Percentiles rank a stretch among this genome's conserved stretches.
Conservation (phyloP, 2,329 filamentous ascomycete genomes). For the Myrmaecium sp. region DNA sequence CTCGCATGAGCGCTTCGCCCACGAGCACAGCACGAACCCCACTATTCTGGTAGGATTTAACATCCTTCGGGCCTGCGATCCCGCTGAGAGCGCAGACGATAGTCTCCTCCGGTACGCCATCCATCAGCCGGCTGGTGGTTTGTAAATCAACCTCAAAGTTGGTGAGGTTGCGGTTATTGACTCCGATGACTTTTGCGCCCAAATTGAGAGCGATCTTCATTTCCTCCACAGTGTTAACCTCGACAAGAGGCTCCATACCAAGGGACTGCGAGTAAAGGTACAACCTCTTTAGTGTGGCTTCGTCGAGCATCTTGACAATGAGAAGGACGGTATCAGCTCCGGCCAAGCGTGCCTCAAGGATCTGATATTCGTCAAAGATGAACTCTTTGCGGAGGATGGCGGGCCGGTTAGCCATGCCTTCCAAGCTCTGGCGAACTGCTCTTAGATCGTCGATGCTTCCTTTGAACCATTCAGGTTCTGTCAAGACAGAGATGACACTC, state of each 20-base stretch:
- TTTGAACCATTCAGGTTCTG: slow-evolving; percentile 98
- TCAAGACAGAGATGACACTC: slow-evolving; percentile 95
- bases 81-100: slow-evolving; percentile 89
- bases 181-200: slow-evolving; percentile 81
- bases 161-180: slow-evolving; percentile 93
- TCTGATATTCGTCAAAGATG: slow-evolving; percentile 96
- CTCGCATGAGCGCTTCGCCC: slow-evolving; percentile 90
- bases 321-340: slow-evolving; percentile 89
- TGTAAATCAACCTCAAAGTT: slow-evolving; percentile 93
- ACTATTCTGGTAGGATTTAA: slow-evolving; percentile 70
- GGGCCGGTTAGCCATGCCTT: slow-evolving; percentile 80
- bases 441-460: slow-evolving; percentile 88
- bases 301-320: slow-evolving; percentile 94
- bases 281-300: slow-evolving; percentile 52
- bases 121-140: slow-evolving; percentile 76
- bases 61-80: slow-evolving; percentile 77
- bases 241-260: slow-evolving; percentile 94
- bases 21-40: slow-evolving; percentile 88
- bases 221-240: slow-evolving; percentile 88
- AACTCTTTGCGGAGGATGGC: slow-evolving; percentile 93
- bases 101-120: slow-evolving; percentile 68
- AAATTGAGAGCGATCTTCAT: slow-evolving; percentile 78
- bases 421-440: slow-evolving; percentile 72
- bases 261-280: slow-evolving; percentile 81
- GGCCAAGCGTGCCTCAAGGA: slow-evolving; percentile 79